Percentiles rank a stretch among this genome's conserved stretches.
Conservation (phyloP, 495 filamentous ascomycete genomes). For the Hypoxylon lienhwacheense region DNA sequence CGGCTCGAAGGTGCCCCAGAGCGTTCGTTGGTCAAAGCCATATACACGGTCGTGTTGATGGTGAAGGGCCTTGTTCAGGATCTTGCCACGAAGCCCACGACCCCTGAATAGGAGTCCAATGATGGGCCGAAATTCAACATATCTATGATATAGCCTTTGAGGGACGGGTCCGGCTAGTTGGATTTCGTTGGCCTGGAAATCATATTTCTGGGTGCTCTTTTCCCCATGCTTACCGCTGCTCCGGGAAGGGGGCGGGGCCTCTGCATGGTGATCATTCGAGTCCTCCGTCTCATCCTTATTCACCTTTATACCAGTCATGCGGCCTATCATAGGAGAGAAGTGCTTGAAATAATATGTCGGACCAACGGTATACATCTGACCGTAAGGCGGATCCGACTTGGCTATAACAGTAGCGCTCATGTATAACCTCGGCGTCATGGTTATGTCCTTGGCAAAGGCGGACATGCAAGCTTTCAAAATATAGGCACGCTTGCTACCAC, state of each 20-base stretch:
- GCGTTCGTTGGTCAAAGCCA: conserved; percentile 75
- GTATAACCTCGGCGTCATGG: conserved; percentile 57
- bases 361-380: conserved; percentile 75
- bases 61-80: conserved; percentile 82
- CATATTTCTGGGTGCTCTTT: conserved; percentile 67
- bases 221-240: conserved; percentile 38
- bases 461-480: conserved; percentile 62
- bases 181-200: conserved; percentile 93
- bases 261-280: conserved; percentile 36
- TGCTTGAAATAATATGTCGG: conserved; percentile 80
- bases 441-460: conserved; percentile 58
- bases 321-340: conserved; percentile 84
- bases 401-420: conserved; percentile 75
- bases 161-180: conserved; percentile 86
- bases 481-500: conserved; percentile 84
- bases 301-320: conserved; percentile 76
- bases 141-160: conserved; percentile 77
- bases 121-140: conserved; percentile 88
- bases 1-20: conserved; percentile 59
- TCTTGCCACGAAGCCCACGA: conserved; percentile 70
- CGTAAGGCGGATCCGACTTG: conserved; percentile 72
- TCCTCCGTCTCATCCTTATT: conserved; percentile 44
- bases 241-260: conserved; percentile 21
- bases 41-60: conserved; percentile 89
- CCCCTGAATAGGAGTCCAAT: conserved; percentile 86